Conservation (phyloP, 495 filamentous ascomycete genomes). For the Penicillium samsonianum region DNA sequence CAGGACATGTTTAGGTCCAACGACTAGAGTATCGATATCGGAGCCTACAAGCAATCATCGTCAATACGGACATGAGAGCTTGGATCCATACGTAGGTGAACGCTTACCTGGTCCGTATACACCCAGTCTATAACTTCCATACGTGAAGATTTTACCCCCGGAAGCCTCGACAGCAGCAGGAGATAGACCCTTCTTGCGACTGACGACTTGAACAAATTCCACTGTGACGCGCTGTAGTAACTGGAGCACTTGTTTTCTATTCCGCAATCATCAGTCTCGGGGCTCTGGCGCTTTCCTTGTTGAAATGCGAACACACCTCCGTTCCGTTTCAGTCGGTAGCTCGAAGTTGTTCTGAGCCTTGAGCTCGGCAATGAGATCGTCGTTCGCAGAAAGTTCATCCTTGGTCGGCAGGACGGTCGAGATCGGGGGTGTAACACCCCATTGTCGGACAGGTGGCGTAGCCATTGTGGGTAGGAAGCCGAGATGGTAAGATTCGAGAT, state of each 20-base stretch:
- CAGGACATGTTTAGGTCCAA: slow-evolving; percentile 82
- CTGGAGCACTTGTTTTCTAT: slow-evolving; percentile 58
- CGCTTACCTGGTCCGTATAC: slow-evolving; percentile 81
- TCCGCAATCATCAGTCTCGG: slow-evolving; percentile 8
- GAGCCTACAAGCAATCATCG: slow-evolving; percentile 58
- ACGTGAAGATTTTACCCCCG: slow-evolving; percentile 90
- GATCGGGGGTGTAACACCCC: slow-evolving; percentile 84
- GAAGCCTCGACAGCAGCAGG: slow-evolving; percentile 73
- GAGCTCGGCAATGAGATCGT: slow-evolving; percentile 77
- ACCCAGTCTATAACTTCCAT: slow-evolving; percentile 89
- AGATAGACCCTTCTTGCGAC: slow-evolving; percentile 74
- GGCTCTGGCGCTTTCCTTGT: background rate
- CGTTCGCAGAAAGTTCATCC: slow-evolving; percentile 70
- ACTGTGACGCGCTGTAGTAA: slow-evolving; percentile 75
- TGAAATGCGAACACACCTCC: slow-evolving; percentile 52
- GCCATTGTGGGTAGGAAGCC: slow-evolving; percentile 51
- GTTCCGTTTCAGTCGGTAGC: slow-evolving; percentile 72
- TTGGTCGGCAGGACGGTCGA: slow-evolving; percentile 73
- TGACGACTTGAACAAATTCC: slow-evolving; percentile 80
- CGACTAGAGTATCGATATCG: slow-evolving; percentile 94
- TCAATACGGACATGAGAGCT: slow-evolving; percentile 4
- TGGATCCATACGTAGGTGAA: background rate
- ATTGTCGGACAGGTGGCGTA: slow-evolving; percentile 53
- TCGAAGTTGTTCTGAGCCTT: slow-evolving; percentile 89
- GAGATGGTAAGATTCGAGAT: slow-evolving; percentile 11